Percentiles rank a stretch among this genome's conserved stretches.
Evolutionary conservation across 2,329 filamentous ascomycete genomes (phyloP).

Genomic region (Stenocarpella maydis): DNA sequence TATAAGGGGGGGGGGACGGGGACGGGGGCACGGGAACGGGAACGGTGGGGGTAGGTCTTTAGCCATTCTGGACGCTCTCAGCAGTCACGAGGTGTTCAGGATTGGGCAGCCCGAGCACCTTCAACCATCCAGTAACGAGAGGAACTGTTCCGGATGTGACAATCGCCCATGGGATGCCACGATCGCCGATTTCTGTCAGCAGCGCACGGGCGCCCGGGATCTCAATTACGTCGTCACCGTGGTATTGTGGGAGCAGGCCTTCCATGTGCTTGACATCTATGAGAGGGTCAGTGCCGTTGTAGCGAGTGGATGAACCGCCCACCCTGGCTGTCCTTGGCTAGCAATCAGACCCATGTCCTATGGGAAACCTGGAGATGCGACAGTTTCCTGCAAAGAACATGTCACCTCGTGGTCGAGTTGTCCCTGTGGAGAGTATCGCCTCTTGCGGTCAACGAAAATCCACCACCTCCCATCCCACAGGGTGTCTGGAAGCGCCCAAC

Average conservation of each 20-base stretch:
- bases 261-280: conserved; percentile 83
- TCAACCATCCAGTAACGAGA: conserved; percentile 77
- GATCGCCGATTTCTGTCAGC: conserved; percentile 70
- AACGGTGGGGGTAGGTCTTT: neutral
- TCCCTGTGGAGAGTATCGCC: neutral
- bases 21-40: neutral
- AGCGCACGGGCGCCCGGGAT: conserved; percentile 83
- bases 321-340: neutral
- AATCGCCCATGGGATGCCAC: conserved; percentile 81
- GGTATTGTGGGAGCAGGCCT: conserved; percentile 76
- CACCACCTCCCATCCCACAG: neutral
- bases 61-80: conserved; percentile 73
- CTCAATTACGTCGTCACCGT: conserved; percentile 81
- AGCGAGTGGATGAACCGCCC: neutral
- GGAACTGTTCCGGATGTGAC: conserved; percentile 77
- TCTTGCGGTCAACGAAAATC: neutral
- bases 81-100: conserved; percentile 76
- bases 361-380: neutral
- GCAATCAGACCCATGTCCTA: conserved; percentile 1
- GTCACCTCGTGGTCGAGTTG: neutral
- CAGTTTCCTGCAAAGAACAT: conserved; percentile 2
- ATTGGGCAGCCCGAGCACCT: conserved; percentile 68
- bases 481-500: neutral
- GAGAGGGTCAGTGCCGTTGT: conserved; percentile 22
- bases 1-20: too few relatives aligned